phyloP scores from a whole-genome alignment of 306 rosid genomes.

The Datisca glomerata region DNA sequence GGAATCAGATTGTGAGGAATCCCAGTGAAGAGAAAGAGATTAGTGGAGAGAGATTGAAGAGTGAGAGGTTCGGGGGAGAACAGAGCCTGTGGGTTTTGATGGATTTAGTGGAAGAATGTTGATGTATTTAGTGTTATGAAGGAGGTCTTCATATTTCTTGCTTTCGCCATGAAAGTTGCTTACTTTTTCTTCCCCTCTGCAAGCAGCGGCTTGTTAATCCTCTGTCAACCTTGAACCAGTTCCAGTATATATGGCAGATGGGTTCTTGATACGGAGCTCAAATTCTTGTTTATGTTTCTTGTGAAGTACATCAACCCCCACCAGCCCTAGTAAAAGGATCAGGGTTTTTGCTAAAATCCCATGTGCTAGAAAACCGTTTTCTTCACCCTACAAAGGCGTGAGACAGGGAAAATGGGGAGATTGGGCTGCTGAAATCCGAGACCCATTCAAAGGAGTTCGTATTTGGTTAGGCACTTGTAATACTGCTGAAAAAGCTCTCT shows the following conservation, averaged over 20 bases:
- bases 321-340: too few species aligned
- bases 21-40: slow-evolving; percentile 29
- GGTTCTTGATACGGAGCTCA: too few species aligned
- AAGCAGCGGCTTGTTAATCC: background rate
- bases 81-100: slow-evolving; percentile 15
- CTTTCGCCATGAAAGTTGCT: slow-evolving; percentile 21
- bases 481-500: slow-evolving; percentile 82
- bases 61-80: slow-evolving; percentile 4
- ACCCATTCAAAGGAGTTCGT: slow-evolving; percentile 39
- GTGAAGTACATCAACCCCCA: too few species aligned
- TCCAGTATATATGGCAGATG: too few species aligned
- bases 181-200: too few species aligned
- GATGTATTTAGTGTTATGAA: slow-evolving; percentile 19
- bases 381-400: slow-evolving; percentile 54
- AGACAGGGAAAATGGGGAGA: slow-evolving; percentile 74
- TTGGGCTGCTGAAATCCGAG: slow-evolving; percentile 96
- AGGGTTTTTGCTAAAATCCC: slow-evolving; percentile 18
- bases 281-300: too few species aligned
- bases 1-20: slow-evolving; percentile 14
- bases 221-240: too few species aligned
- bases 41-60: slow-evolving; percentile 22
- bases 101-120: slow-evolving; percentile 22
- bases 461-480: slow-evolving; percentile 74
- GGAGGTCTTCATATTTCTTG: slow-evolving; percentile 21
- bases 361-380: slow-evolving; percentile 6